Evolutionary conservation across 495 filamentous ascomycete species (phyloP).

Genomic region (Aspergillus bridgeri): DNA sequence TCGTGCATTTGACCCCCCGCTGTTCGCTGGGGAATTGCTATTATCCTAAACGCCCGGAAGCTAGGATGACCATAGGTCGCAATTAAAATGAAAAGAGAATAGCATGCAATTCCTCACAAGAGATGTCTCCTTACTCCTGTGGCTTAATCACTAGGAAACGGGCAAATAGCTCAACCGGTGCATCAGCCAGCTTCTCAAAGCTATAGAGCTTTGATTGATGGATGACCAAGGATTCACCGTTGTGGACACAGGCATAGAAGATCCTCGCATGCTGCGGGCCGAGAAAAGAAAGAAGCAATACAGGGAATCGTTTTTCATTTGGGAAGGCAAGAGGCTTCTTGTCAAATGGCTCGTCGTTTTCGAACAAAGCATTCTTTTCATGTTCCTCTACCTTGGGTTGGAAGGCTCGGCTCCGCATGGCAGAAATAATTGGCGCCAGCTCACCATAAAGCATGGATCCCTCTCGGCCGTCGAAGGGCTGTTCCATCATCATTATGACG

Average conservation of each 20-base stretch:
- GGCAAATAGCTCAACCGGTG: background rate
- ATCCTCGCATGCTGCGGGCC: conserved; percentile 4
- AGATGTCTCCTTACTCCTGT: too few species aligned
- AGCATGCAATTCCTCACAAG: too few species aligned
- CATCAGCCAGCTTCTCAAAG: background rate
- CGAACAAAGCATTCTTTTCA: background rate
- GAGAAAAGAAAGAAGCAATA: background rate
- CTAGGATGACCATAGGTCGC: too few species aligned
- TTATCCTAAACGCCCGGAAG: too few species aligned
- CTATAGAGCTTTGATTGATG: background rate
- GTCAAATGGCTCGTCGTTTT: background rate
- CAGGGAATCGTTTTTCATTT: background rate
- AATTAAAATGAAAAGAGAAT: too few species aligned
- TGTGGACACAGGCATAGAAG: background rate
- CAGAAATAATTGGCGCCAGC: background rate
- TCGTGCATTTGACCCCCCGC: too few species aligned
- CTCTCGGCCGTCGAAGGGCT: background rate
- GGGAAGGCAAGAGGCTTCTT: background rate
- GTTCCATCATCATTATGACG: background rate
- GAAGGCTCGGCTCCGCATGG: background rate
- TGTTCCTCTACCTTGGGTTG: background rate
- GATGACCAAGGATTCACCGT: background rate
- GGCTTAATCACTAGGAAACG: background rate
- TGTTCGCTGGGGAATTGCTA: too few species aligned
- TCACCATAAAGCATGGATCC: background rate